A percentile compares a stretch with the other conserved stretches of the same genome.
phyloP scores from a whole-genome alignment of 495 filamentous ascomycete genomes.

The Oleoguttula mirabilis region DNA sequence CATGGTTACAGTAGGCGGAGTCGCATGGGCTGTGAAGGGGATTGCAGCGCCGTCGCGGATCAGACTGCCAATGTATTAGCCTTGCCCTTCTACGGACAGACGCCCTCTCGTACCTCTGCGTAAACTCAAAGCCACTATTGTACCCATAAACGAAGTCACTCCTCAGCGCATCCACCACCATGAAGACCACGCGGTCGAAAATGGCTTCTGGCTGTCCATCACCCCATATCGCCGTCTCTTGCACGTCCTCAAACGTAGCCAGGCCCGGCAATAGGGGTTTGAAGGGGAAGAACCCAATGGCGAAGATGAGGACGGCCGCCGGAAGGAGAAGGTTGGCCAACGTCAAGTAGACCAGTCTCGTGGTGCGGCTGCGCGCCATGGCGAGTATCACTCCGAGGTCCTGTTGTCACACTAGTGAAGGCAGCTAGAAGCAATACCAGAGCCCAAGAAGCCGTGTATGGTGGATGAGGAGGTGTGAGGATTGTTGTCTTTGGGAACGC shows the following conservation, averaged over 20 bases:
- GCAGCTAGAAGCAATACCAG: too few species aligned
- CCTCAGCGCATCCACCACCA: constrained; percentile 92
- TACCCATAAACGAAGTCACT: constrained; percentile 91
- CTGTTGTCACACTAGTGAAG: too few species aligned
- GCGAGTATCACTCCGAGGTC: too few species aligned
- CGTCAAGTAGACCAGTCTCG: constrained; percentile 8
- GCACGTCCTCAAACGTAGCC: constrained; percentile 27
- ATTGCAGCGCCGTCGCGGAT: constrained; percentile 72
- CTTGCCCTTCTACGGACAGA: not conserved
- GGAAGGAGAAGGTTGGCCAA: constrained; percentile 65
- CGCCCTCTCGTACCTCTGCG: constrained; percentile 56
- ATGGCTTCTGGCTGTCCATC: constrained; percentile 39
- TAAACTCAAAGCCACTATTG: constrained; percentile 73
- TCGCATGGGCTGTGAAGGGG: constrained; percentile 93
- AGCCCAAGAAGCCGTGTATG: too few species aligned
- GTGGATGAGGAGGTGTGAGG: too few species aligned
- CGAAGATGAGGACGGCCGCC: constrained; percentile 67
- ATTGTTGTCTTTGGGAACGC: too few species aligned
- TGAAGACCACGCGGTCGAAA: constrained; percentile 88
- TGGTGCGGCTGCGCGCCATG: constrained; percentile 1
- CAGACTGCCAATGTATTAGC: constrained; percentile 41
- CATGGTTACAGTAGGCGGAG: constrained; percentile 95
- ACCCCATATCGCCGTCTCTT: not conserved
- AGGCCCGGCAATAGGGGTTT: constrained; percentile 83
- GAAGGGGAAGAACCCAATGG: constrained; percentile 91